Evolutionary conservation across 768 basidiomycete genomes (phyloP), one percentile per base, ranked within the genome.

Genomic region (Boletellus emodensis): DNA sequence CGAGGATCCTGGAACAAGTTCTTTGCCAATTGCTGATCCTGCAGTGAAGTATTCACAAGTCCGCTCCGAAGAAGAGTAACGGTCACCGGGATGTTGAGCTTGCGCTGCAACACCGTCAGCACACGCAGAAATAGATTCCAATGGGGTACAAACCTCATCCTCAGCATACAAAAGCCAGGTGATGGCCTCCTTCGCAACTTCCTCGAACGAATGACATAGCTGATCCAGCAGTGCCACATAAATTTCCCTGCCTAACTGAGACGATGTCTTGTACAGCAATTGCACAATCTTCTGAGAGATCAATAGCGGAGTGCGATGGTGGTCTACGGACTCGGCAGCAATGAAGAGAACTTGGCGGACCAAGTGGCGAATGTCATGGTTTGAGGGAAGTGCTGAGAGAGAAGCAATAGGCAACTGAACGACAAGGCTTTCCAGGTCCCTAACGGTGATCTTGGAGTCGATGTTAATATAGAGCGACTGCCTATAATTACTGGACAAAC

Each of bases 271-370:
- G 75, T 94, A 99, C 51, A 99, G 70, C 32, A 94, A 76, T 65
- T 96, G 94, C 4, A 98, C 95, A 48, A 95, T 88, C 72, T 96
- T 95, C 70, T 99, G 95, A 1, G 95, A 94, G 75, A 96, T 94
- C 59, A 84, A 77, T 51, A 98, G 73, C 1, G 94, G 90, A 3
- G 93, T 95, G 45, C 89, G 86, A 49, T 90, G 85, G 55, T 83
- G 83, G 48, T 93, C 89, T 15, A 75, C 70, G 2, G 90, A 85
- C 56, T 89, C 85, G 5, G 80, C 82, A n/a, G 92, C 89, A 45
- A 94, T 77, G 54, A 80, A 75, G 13, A 94, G 76, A 43, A 97
- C 84, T 61, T 91, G 90, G 40, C 87, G 82, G 58, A 95, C 80
- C 51, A 94, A 76, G 58, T 84, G 82, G 50, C 90, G 88, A 52